Evolutionary conservation across 164 flowering plant genomes (phyloP), one percentile per base, ranked within the genome.

Genomic region (Saururus chinensis): DNA sequence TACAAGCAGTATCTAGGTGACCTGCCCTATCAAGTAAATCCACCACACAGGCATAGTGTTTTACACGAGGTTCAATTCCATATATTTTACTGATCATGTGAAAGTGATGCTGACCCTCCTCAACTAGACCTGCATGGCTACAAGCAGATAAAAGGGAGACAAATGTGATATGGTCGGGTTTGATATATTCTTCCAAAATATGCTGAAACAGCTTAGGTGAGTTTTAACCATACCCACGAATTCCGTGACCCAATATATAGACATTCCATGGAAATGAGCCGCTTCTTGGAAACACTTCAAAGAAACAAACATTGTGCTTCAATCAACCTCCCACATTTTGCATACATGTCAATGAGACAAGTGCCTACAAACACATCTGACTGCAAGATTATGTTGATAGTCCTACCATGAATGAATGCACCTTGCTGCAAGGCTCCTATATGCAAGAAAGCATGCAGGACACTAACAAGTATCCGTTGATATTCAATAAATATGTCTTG

Each of bases 21-120:
- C 89, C 87, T 60, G 87, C 85, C 68, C 87, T 66, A 42, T 87
- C 86, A 58, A 78, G 72, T 75, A 86, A 73, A 75, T 84, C 89
- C 22, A 86, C 92, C 83, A 84, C 77, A 73, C 87, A 86, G 17
- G 7, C 49, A 52, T 52, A 80, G 64, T 82, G 83, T 60, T 77
- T 82, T 42, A 56, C 57, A 54, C 56, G 62, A 25, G 79, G 81
- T 56, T 54, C 59, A 21, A 80, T 62, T 19, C 73, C 78, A 68
- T 76, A 73, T 0, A 14, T 60, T 7, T 40, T 68, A 24, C 65
- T 60, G 80, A 79, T 74, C 55, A 66, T 68, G 30, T 66, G 17
- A 51, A 82, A 81, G 68, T 54, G 87, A 70, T 67, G 51, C 40
- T 70, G 68, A 57, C 89, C 92, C 56, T 77, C 64, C 49, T 79